These are phyloP conservation scores for Aegilops tauschii DNA, from an alignment of 176 grass and related monocot genomes.

Conservation along the genomic window DNA sequence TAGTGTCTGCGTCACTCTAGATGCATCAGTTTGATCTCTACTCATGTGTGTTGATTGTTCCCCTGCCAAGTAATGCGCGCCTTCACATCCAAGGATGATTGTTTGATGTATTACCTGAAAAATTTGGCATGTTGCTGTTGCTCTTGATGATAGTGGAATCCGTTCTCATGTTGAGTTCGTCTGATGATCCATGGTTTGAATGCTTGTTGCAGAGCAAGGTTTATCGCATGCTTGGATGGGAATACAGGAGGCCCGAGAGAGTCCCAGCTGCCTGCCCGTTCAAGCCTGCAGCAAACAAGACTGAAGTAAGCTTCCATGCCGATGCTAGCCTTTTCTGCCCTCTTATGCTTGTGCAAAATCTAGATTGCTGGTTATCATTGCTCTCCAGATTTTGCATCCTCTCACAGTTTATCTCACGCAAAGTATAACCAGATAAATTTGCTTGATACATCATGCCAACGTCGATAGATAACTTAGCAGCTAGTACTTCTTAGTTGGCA, in stretches of 20 bases:
- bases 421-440: not conserved
- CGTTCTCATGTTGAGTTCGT: no score
- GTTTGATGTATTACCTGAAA: not conserved
- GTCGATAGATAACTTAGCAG: not conserved
- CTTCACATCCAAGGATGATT: not conserved
- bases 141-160: not conserved
- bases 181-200: not conserved
- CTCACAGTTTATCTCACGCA: not conserved
- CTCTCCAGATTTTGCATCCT: no score
- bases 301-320: constrained; percentile 39
- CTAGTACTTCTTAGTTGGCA: not conserved
- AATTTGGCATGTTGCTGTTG: not conserved
- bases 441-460: not conserved
- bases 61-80: not conserved
- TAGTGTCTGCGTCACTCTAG: no score
- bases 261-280: constrained; percentile 84
- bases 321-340: not conserved
- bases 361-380: not conserved
- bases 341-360: not conserved
- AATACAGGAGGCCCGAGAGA: constrained; percentile 78
- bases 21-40: no score
- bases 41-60: no score
- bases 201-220: constrained; percentile 59
- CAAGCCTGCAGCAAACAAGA: constrained; percentile 64
- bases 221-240: constrained; percentile 87